Percentiles rank a stretch among this genome's conserved stretches.
Conservation (phyloP, 331 rosid species). For the Stylosanthes scabra region DNA sequence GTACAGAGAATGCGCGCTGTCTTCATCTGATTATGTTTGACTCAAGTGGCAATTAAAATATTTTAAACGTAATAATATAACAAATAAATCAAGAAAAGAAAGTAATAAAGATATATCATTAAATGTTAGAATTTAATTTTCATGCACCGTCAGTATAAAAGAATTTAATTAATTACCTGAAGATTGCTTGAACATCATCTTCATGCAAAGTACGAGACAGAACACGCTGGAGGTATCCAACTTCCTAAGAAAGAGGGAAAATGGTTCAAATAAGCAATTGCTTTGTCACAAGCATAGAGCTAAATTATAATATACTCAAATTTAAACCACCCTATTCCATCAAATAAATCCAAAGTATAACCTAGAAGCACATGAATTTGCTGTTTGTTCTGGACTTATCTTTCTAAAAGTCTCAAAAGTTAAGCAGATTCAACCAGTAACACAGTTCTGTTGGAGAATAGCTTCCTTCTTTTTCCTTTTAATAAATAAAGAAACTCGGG, state of each 20-base stretch:
- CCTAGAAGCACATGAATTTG: conserved; percentile 26
- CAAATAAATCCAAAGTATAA: conserved; percentile 17
- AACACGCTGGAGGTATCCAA: conserved; percentile 96
- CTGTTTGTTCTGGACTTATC: neutral
- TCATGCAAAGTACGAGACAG: conserved; percentile 92
- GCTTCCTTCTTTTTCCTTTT: neutral
- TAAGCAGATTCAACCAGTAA: neutral
- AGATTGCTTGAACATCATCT: conserved; percentile 88
- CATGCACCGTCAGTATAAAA: no score
- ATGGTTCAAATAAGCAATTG: conserved; percentile 8
- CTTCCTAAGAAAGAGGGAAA: conserved; percentile 70
- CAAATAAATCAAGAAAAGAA: no score
- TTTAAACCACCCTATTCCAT: conserved; percentile 24
- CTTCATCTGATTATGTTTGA: no score
- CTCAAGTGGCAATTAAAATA: no score
- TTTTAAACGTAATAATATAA: no score
- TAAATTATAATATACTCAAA: conserved; percentile 26
- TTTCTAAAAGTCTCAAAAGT: neutral
- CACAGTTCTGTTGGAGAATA: neutral
- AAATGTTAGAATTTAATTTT: no score
- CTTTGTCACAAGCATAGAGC: conserved; percentile 13
- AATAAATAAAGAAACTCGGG: neutral
- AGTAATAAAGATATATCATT: no score
- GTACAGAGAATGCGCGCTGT: no score
- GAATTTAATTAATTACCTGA: no score